phyloP scores from a whole-genome alignment of 176 grass and related monocot species.

The Raddia distichophylla region DNA sequence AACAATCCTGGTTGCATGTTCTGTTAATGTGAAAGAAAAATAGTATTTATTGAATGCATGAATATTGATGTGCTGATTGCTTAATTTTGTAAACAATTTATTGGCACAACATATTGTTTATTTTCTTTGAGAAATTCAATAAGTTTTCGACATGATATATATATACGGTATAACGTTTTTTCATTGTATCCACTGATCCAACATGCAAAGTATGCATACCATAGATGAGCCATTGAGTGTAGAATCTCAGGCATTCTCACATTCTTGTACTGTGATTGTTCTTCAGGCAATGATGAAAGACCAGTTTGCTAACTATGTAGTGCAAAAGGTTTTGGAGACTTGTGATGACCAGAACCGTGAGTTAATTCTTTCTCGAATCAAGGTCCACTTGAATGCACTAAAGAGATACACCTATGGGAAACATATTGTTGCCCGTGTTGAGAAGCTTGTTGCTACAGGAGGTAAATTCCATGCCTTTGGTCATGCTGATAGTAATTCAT shows the following conservation, averaged over 20 bases:
- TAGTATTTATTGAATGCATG: not conserved
- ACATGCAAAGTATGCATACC: not conserved
- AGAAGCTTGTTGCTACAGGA: conserved; percentile 93
- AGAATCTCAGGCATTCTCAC: conserved; percentile 29
- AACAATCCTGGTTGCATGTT: not conserved
- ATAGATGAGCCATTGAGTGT: not conserved
- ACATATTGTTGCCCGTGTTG: conserved; percentile 94
- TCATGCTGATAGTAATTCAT: not conserved
- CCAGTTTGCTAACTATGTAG: conserved; percentile 98
- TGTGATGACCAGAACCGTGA: conserved; percentile 93
- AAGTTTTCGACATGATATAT: not conserved
- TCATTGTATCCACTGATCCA: not conserved
- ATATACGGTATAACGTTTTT: not conserved
- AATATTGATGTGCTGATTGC: not conserved
- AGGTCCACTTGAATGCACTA: conserved; percentile 95
- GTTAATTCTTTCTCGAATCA: conserved; percentile 88
- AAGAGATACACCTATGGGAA: conserved; percentile 97
- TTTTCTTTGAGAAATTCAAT: not conserved
- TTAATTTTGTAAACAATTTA: conserved; percentile 7
- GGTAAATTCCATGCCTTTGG: conserved; percentile 43
- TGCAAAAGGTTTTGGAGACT: conserved; percentile 95
- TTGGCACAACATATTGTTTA: not conserved
- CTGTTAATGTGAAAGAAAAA: not conserved
- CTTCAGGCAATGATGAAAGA: conserved; percentile 98
- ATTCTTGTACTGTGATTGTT: conserved; percentile 25